Conservation (phyloP, 495 filamentous ascomycete genomes). For the Beverwykella pulmonaria region DNA sequence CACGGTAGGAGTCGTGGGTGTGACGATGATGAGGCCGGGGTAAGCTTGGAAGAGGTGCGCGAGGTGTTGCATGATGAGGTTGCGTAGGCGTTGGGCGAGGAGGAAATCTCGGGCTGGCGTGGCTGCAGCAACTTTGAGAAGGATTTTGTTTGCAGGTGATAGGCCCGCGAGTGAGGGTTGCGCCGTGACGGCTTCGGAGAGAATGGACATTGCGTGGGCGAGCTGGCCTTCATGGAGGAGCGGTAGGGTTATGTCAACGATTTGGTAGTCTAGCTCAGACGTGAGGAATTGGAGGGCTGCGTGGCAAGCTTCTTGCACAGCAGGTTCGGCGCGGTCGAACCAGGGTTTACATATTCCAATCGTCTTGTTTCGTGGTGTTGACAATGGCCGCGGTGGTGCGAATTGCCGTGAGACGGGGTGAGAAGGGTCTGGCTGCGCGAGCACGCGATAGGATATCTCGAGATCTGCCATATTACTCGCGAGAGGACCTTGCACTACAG, state of each 20-base stretch:
- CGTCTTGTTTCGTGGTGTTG: constrained; percentile 47
- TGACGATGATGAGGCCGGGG: constrained; percentile 77
- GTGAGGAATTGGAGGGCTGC: constrained; percentile 64
- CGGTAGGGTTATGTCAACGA: constrained; percentile 75
- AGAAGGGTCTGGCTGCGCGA: constrained; percentile 70
- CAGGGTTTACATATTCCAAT: constrained; percentile 78
- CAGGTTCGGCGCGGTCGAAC: constrained; percentile 67
- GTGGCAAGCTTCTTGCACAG: constrained; percentile 63
- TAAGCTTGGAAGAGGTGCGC: constrained; percentile 69
- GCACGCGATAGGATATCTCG: constrained; percentile 75
- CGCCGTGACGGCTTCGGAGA: constrained; percentile 47
- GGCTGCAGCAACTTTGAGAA: constrained; percentile 63
- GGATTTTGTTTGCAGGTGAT: constrained; percentile 72
- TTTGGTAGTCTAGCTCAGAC: constrained; percentile 60
- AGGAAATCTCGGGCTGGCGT: constrained; percentile 72
- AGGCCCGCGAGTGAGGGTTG: constrained; percentile 51
- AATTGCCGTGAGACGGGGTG: constrained; percentile 56
- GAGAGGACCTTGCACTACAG: constrained; percentile 75
- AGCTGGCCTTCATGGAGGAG: constrained; percentile 72
- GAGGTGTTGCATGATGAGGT: constrained; percentile 81
- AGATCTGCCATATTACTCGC: constrained; percentile 78
- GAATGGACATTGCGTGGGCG: constrained; percentile 80
- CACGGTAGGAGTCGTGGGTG: constrained; percentile 74
- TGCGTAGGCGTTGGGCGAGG: constrained; percentile 72
- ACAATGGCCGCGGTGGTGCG: constrained; percentile 48